These are phyloP conservation scores for Phymatotrichopsis omnivora DNA, from an alignment of 2,329 filamentous ascomycete species.

Conservation along the genomic window DNA sequence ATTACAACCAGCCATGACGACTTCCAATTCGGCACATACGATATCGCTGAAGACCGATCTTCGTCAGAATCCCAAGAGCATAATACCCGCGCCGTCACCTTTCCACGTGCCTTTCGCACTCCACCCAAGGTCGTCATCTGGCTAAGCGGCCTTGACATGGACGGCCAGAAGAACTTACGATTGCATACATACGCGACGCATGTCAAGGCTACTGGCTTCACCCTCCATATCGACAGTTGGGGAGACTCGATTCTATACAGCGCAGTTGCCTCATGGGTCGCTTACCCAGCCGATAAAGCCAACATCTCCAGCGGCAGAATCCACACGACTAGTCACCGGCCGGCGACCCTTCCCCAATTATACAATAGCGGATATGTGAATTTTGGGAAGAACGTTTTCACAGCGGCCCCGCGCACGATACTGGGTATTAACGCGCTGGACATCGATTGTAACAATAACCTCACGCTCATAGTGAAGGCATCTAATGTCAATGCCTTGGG, in stretches of 20 bases:
- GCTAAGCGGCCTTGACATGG: neutral
- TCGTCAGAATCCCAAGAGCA: too few relatives aligned
- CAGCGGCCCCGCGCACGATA: neutral
- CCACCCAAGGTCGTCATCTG: constrained; percentile 3
- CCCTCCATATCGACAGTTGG: constrained; percentile 9
- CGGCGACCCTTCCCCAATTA: neutral
- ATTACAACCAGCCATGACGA: neutral
- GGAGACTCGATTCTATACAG: neutral
- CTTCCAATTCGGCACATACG: constrained; percentile 1
- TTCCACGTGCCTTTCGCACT: neutral
- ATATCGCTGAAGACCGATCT: neutral
- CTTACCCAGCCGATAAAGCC: neutral
- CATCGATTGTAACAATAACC: neutral
- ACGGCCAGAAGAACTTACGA: neutral
- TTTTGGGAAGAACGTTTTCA: neutral
- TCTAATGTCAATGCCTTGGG: neutral
- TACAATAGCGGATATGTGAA: neutral
- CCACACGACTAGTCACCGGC: neutral
- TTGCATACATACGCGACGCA: neutral
- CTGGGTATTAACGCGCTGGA: neutral
- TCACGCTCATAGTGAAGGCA: neutral
- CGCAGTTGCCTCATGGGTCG: constrained; percentile 3
- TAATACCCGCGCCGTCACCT: neutral
- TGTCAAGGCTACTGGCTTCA: constrained; percentile 1
- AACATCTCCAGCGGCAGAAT: neutral